A percentile compares a stretch with the other conserved stretches of the same genome.
phyloP scores from a whole-genome alignment of 2,329 filamentous ascomycete genomes.

The Pseudopithomyces maydicus region DNA sequence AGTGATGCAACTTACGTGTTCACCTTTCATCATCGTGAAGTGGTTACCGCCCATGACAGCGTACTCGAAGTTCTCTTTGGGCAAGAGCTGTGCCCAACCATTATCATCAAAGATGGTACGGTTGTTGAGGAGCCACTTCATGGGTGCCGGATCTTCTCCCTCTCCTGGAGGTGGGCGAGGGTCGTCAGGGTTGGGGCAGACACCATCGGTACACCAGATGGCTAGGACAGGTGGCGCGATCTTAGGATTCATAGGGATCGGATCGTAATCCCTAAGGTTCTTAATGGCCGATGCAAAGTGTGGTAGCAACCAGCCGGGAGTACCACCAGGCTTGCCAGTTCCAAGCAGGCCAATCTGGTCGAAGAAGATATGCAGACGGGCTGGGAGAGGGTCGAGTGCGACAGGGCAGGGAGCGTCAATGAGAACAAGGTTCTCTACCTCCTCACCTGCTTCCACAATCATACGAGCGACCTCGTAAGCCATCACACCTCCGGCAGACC shows the following conservation, averaged over 20 bases:
- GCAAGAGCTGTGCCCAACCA: constrained; percentile 70
- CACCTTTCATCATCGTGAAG: constrained; percentile 77
- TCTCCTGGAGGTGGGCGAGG: constrained; percentile 68
- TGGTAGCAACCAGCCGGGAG: constrained; percentile 74
- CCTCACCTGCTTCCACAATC: constrained; percentile 54
- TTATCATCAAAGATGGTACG: constrained; percentile 73
- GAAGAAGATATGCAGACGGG: constrained; percentile 72
- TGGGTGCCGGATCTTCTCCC: constrained; percentile 58
- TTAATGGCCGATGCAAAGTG: constrained; percentile 74
- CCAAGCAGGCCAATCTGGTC: constrained; percentile 74
- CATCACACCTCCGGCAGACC: constrained; percentile 62
- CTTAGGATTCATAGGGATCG: constrained; percentile 64
- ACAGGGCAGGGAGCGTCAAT: constrained; percentile 61
- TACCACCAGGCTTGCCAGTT: constrained; percentile 62
- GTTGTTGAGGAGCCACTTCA: constrained; percentile 74
- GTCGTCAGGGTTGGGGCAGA: constrained; percentile 69
- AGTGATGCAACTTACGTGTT: constrained; percentile 46
- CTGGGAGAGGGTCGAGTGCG: constrained; percentile 55
- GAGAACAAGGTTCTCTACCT: constrained; percentile 56
- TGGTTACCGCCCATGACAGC: constrained; percentile 74
- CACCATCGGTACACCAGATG: constrained; percentile 76
- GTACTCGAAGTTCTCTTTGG: constrained; percentile 64
- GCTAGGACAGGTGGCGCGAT: constrained; percentile 66
- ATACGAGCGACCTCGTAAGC: constrained; percentile 58
- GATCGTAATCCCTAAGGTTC: constrained; percentile 71